These are phyloP conservation scores for Abelmoschus esculentus DNA, from an alignment of 345 rosid species.

Conservation along the genomic window DNA sequence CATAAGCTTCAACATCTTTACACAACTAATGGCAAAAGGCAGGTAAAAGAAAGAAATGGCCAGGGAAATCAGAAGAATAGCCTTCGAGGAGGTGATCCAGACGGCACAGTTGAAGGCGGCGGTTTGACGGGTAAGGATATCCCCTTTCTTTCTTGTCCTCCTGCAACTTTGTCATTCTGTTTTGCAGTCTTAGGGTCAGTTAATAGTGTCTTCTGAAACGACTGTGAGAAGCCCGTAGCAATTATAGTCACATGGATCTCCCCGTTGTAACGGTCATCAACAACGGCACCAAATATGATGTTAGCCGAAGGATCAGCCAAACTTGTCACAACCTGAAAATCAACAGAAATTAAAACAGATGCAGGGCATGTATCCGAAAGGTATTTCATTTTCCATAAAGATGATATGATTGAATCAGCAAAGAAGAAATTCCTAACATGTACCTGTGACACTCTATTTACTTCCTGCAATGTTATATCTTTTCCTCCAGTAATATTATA, in stretches of 20 bases:
- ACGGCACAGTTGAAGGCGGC: slow-evolving; percentile 40
- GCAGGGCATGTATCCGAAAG: not conserved
- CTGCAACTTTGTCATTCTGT: slow-evolving; percentile 40
- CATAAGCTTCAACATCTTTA: not conserved
- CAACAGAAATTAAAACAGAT: not conserved
- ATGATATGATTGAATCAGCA: not conserved
- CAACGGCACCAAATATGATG: slow-evolving; percentile 97
- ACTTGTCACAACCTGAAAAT: slow-evolving; percentile 82
- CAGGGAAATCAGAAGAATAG: slow-evolving; percentile 52
- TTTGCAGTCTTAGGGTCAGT: slow-evolving; percentile 70
- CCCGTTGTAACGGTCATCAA: slow-evolving; percentile 88
- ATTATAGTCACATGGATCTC: slow-evolving; percentile 95
- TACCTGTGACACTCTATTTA: slow-evolving; percentile 54
- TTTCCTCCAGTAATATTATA: slow-evolving; percentile 95
- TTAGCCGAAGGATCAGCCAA: slow-evolving; percentile 97
- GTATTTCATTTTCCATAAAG: not conserved
- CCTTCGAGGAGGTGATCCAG: slow-evolving; percentile 58
- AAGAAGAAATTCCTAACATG: not conserved
- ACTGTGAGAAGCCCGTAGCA: slow-evolving; percentile 94
- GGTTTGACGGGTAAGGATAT: slow-evolving; percentile 39
- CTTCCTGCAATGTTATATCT: slow-evolving; percentile 83
- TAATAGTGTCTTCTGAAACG: slow-evolving; percentile 79
- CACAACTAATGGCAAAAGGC: not conserved
- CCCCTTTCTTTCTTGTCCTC: slow-evolving; percentile 53
- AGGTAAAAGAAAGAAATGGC: not conserved